Percentiles rank a stretch among this genome's conserved stretches.
These are phyloP conservation scores for Papilionanthe hybrid DNA, from an alignment of 116 monocot species.

Conservation along the genomic window DNA sequence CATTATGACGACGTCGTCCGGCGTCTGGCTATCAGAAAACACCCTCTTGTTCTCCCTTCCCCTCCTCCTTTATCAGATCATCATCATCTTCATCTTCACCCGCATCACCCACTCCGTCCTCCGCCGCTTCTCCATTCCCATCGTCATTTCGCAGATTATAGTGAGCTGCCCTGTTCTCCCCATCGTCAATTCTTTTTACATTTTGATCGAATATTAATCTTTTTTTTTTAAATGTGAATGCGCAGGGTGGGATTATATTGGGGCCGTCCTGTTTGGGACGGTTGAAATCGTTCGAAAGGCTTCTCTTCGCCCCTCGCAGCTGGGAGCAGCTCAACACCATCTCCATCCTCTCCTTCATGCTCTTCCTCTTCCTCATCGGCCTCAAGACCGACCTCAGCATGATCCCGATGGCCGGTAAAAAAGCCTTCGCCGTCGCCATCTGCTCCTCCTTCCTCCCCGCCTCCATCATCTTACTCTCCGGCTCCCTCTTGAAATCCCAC, in stretches of 20 bases:
- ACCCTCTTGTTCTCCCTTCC: conserved; percentile 21
- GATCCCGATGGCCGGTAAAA: conserved; percentile 35
- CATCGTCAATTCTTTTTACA: not conserved
- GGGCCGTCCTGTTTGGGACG: conserved; percentile 41
- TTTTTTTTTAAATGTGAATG: not conserved
- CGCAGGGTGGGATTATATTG: conserved; percentile 36
- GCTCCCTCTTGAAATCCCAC: not conserved
- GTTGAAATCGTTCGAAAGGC: conserved; percentile 3
- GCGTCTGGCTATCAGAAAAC: conserved; percentile 17
- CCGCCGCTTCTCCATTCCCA: conserved; percentile 11
- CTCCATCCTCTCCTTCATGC: conserved; percentile 20
- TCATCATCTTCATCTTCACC: conserved; percentile 16
- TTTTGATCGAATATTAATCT: not conserved
- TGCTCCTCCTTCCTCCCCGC: conserved; percentile 12
- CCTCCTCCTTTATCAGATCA: conserved; percentile 21
- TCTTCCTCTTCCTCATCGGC: conserved; percentile 46
- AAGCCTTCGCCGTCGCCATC: conserved; percentile 30
- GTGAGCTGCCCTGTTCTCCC: conserved; percentile 9
- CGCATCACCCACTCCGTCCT: conserved; percentile 16
- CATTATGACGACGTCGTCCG: conserved; percentile 15
- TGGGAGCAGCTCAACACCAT: conserved; percentile 31
- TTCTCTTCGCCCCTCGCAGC: conserved; percentile 21
- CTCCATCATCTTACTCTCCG: not conserved
- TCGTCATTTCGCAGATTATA: conserved; percentile 35
- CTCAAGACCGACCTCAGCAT: conserved; percentile 48